Base-by-base conservation (phyloP, 139 green algal genomes). In the Medakamo hakoo region DNA sequence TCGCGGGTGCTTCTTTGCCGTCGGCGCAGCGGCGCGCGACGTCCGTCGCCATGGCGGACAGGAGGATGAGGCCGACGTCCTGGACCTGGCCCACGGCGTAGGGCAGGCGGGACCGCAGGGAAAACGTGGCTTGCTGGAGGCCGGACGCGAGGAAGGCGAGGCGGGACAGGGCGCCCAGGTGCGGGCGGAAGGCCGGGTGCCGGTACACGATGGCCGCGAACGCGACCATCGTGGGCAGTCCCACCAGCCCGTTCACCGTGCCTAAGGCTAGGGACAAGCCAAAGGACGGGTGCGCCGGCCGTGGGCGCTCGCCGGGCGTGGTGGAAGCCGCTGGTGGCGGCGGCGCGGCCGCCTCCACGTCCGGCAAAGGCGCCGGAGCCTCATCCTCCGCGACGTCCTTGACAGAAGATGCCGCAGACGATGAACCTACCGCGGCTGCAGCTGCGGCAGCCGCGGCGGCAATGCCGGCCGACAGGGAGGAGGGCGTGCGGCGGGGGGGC, bases 31-130 rank as follows among this genome's bases (percentile, higher is more conserved):
- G 68, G 1, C 59, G 67, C 1, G 59, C n/a, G 2, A 69, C 40
- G 3, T 65, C 55, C 1, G 74, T 78, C 30, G 84, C 80, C 70
- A 92, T 88, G 9, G 82, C 68, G 19, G 67, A 80, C 68, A 91
- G 68, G 55, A 91, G 3, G 69, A 82, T 68, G 24, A 62, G 57
- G n/a, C 57, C 57, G n/a, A 62, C 25, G 57, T 62, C 80, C 62
- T 82, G 74, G 26, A 80, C 71, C 74, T 92, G 79, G 2, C 85
- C 86, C 14, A 93, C 74, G 2, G 84, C 86, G 71, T 85, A 91
- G 0, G 80, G 78, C 60, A 91, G 69, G n/a, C 29, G 74, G 73
- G 63, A 79, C 27, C 73, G 60, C 0, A 67, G 2, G 5, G 65
- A 74, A 29, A 93, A 88, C 0, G 81, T 66, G 1, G 79, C 56